These are phyloP conservation scores for Scedosporium apiospermum DNA, from an alignment of 2,329 filamentous ascomycete species.

Conservation along the genomic window DNA sequence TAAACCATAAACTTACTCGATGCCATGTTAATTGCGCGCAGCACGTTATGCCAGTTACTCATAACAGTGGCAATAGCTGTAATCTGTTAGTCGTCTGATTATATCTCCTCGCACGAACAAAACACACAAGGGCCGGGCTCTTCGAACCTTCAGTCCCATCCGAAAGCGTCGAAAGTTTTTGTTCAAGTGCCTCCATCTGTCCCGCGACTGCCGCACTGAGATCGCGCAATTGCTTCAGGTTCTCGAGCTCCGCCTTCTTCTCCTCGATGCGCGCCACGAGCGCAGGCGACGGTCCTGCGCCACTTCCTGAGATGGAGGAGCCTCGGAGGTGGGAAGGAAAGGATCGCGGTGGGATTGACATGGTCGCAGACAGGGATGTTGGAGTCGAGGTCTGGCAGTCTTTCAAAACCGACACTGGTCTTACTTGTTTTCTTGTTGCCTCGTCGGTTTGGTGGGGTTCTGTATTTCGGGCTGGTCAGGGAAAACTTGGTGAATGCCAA, in stretches of 20 bases:
- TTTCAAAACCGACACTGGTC: background rate
- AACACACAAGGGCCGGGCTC: background rate
- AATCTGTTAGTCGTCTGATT: conserved; percentile 1
- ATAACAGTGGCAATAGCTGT: conserved; percentile 75
- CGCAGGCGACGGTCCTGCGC: conserved; percentile 56
- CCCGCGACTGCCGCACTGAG: conserved; percentile 68
- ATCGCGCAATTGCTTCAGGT: conserved; percentile 66
- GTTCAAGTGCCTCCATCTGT: conserved; percentile 75
- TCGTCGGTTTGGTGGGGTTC: background rate
- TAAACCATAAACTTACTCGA: conserved; percentile 49
- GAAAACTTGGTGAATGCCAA: background rate
- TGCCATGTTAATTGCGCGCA: conserved; percentile 78
- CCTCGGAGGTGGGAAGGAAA: conserved; percentile 60
- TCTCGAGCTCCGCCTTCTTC: conserved; percentile 76
- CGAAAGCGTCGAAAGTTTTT: conserved; percentile 67
- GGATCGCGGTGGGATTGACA: conserved; percentile 48
- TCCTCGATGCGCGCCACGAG: conserved; percentile 70
- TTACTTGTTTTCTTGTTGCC: background rate
- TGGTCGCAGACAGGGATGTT: conserved; percentile 18
- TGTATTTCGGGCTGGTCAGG: background rate
- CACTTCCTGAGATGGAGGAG: conserved; percentile 32
- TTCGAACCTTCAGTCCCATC: conserved; percentile 68
- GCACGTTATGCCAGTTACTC: conserved; percentile 80
- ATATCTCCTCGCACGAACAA: background rate
- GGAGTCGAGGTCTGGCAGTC: background rate